Evolutionary conservation across 306 rosid species (phyloP), one percentile per base, ranked within the genome.

Genomic region (Astragalus glycyphyllos): DNA sequence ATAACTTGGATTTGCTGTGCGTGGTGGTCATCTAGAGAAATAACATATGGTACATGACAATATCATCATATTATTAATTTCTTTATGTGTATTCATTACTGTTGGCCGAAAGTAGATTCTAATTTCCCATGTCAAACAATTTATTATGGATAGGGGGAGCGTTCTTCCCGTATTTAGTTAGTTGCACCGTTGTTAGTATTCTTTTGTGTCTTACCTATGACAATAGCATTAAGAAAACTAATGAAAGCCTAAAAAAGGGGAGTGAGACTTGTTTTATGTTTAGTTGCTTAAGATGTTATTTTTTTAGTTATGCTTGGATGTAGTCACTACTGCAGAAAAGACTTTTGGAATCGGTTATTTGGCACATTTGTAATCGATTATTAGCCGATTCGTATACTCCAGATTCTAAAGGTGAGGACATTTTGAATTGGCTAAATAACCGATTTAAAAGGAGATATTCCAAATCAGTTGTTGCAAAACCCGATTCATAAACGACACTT

Each of bases 51-150:
- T 7, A 23, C 17, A 42, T 46, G 47, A 14, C 48, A 68, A 40
- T 10, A 35, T 68, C 37, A 16, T 65, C 13, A n/a, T n/a, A n/a
- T n/a, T 15, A 0, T 69, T 32, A 5, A 35, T 4, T 59, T 57
- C 50, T 68, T 58, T 64, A 46, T 64, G 62, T 66, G 17, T 11
- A 31, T 35, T 16, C 31, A 8, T 44, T 13, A 16, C 1, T 9
- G 74, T 68, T 65, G 57, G 63, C 41, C 42, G 38, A 73, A 48
- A 74, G 83, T 48, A 58, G 51, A 47, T 49, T 73, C 53, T 58
- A 26, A 44, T 1, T 44, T 57, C 56, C 76, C 76, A 58, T 45
- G 40, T n/a, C 41, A 49, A 14, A 26, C 15, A 63, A 26, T 65
- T 65, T 78, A 64, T 64, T 55, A 49, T 46, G 11, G 37, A 38